Evolutionary conservation across 2,329 filamentous ascomycete genomes (phyloP), one percentile per base, ranked within the genome.

Genomic region (Balansia obtecta): DNA sequence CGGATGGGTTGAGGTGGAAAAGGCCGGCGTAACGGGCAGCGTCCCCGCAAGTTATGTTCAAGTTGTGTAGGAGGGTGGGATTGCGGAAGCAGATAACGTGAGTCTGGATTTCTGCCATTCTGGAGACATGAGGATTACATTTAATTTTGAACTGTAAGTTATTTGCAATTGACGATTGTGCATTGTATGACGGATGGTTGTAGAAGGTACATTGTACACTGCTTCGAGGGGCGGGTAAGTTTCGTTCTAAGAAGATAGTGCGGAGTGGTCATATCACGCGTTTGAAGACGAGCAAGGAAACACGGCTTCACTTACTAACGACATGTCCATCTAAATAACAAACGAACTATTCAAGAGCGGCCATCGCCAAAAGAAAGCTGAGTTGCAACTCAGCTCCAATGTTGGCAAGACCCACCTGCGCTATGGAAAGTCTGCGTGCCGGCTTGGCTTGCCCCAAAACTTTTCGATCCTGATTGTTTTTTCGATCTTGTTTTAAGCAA

Each of bases 1-100:
- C 70, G 93, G 93, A 0, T 98, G 93, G 93, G 88, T 84, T 30
- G 93, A 97, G 70, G 93, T 98, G 16, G 93, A 97, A 71, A 89
- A 88, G 67, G 89, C 88, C 16, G 90, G 90, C 1, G 73, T 82
- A 40, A 88, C 83, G 46, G 90, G 83, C 63, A 95, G 89, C 65
- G 93, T 98, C 49, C 93, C 93, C 44, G 90, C 90, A 38, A 95
- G 88, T 66, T 98, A 97, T 71, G 79, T 97, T 53, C 85, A 89
- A 68, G 79, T 84, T 61, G 80, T 87, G 47, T 85, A 71, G 48
- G 37, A 5, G 20, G 34, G 6, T 41, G 34, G 13, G 13, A 22
- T 8, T 27, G 8, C 8, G 18, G 18, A 12, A 15, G 45, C 2
- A 6, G 46, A 33, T 42, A 27, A 27, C 34, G 39, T 10, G 50